Percentiles rank a stretch among this genome's conserved stretches.
phyloP scores from a whole-genome alignment of 805 yeast genomes.

The Saccharomycopsis lassenensis region DNA sequence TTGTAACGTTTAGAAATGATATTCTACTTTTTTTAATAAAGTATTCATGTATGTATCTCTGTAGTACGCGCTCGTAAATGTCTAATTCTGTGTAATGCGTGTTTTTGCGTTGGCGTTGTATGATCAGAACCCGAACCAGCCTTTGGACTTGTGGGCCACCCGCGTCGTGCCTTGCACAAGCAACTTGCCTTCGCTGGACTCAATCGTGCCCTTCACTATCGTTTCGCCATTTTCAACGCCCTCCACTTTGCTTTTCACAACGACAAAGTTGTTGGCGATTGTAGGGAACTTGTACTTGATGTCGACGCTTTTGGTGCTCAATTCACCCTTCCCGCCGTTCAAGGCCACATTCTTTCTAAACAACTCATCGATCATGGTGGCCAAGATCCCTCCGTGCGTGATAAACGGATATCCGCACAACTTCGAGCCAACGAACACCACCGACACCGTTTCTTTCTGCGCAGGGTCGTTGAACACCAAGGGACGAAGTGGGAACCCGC shows the following conservation, averaged over 20 bases:
- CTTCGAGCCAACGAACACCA: conserved; percentile 67
- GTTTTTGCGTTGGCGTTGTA: too few relatives aligned
- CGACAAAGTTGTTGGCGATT: conserved; percentile 63
- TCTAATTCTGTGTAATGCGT: too few relatives aligned
- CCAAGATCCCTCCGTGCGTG: conserved; percentile 82
- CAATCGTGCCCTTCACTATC: conserved; percentile 40
- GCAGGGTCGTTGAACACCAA: conserved; percentile 37
- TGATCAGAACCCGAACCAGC: too few relatives aligned
- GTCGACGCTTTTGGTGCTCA: conserved; percentile 25
- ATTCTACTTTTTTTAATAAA: too few relatives aligned
- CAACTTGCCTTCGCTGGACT: conserved; percentile 38
- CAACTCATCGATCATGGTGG: conserved; percentile 69
- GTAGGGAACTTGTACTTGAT: conserved; percentile 62
- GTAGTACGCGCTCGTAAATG: too few relatives aligned
- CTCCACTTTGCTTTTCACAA: conserved; percentile 41
- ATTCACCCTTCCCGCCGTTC: conserved; percentile 9
- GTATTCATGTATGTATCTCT: too few relatives aligned
- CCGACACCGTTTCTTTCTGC: conserved; percentile 48
- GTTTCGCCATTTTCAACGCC: conserved; percentile 22
- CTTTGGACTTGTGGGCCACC: too few relatives aligned
- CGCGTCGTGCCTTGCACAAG: conserved; percentile 52
- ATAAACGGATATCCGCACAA: conserved; percentile 82
- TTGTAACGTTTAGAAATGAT: too few relatives aligned
- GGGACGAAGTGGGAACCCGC: conserved; percentile 71
- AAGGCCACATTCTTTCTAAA: conserved; percentile 44